Conservation (phyloP, 2,329 filamentous ascomycete genomes). For the Diaporthe amygdali region DNA sequence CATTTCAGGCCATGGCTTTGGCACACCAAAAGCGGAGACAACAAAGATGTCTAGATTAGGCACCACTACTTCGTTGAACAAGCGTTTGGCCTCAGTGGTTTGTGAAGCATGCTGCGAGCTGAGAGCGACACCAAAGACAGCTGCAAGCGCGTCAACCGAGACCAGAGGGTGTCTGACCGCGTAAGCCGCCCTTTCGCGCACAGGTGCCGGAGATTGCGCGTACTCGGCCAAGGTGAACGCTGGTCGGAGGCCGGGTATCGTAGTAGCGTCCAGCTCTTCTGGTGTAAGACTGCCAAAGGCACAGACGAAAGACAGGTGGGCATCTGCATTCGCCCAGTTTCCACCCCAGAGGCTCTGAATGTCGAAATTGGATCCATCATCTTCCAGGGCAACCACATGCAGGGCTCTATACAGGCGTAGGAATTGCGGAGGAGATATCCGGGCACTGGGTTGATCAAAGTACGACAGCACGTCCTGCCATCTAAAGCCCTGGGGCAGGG, state of each 20-base stretch:
- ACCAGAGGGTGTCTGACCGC: conserved; percentile 87
- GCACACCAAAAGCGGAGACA: conserved; percentile 77
- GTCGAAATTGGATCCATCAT: conserved; percentile 67
- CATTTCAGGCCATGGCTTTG: conserved; percentile 77
- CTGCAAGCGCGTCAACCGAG: conserved; percentile 81
- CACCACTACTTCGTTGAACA: conserved; percentile 71
- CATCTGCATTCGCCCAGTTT: conserved; percentile 82
- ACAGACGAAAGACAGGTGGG: conserved; percentile 91
- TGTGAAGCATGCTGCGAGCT: conserved; percentile 66
- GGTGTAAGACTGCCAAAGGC: conserved; percentile 80
- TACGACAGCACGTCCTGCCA: conserved; percentile 75
- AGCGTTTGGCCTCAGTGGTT: conserved; percentile 65
- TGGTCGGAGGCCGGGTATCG: conserved; percentile 80
- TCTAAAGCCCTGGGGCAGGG: conserved; percentile 68
- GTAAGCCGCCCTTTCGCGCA: conserved; percentile 57
- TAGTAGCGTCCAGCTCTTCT: conserved; percentile 80
- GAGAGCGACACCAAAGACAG: conserved; percentile 69
- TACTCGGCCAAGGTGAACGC: conserved; percentile 73
- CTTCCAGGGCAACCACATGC: conserved; percentile 70
- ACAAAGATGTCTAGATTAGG: conserved; percentile 81
- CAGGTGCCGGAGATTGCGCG: conserved; percentile 51
- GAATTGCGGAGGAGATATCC: conserved; percentile 81
- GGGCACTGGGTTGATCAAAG: conserved; percentile 81
- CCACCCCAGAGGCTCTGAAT: conserved; percentile 92
- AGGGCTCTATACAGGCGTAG: conserved; percentile 80